Base-by-base conservation (phyloP, 2,329 filamentous ascomycete genomes). In the Mycosphaerella sp. region DNA sequence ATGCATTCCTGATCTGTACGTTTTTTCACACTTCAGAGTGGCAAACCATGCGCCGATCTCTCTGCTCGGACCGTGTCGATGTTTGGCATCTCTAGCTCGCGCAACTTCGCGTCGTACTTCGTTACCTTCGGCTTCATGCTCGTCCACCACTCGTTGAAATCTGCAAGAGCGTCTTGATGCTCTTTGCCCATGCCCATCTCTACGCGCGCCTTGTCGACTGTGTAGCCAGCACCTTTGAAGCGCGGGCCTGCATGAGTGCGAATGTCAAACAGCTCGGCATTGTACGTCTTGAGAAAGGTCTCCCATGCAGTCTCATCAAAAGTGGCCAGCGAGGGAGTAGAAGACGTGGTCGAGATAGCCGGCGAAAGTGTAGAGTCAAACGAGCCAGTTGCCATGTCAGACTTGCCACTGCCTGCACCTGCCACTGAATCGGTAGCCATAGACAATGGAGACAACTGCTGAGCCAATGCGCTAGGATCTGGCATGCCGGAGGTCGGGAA, bases 121-220 rank as follows among this genome's bases (percentile, higher is more conserved):
- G 61, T 49, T 26, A 71, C 67, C 46, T 60, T 62, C 34, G 57
- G 59, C 57, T 68, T 71, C 64, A 70, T 68, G 41, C 64, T 63
- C 10, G 61, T 61, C 70, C 70, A 73, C 70, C 72, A 75, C 29
- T 64, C 59, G 57, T 69, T 67, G 54, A 74, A 74, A 5, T 67
- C 63, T 31, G 63, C 63, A 8, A 51, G 34, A 44, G 66, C 54
- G 10, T 66, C 66, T 11, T 60, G 55, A 41, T 57, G 48, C 40
- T 59, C 50, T 31, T 54, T 53, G 21, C 60, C 55, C 38, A 47
- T 31, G 11, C 49, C 50, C 11, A 55, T 55, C 59, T 67, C 66
- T 12, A 58, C 49, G 41, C 60, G 57, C 44, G 62, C 42, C 41
- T 58, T 62, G 47, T 68, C 64, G 48, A 68, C 59, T 11, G 54